Evolutionary conservation across 495 filamentous ascomycete species (phyloP).

Genomic region (Lasiosphaeria hispida): DNA sequence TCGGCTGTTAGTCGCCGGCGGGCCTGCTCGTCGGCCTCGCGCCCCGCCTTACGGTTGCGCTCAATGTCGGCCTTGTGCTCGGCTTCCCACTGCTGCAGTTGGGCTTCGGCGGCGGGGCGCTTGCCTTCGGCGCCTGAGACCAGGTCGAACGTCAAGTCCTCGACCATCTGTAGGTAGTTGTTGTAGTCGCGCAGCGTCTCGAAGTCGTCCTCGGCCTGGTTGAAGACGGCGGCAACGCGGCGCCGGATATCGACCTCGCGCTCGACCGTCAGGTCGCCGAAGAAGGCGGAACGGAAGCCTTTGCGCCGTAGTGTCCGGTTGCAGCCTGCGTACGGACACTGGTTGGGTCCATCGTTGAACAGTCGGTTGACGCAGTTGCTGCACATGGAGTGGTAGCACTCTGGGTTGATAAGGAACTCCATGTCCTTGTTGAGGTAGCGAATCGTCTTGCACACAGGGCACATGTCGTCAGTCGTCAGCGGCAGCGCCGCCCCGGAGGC

Average conservation of each 20-base stretch:
- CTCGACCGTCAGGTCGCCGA: slow-evolving; percentile 86
- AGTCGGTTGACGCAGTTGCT: slow-evolving; percentile 90
- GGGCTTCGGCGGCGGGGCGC: slow-evolving; percentile 60
- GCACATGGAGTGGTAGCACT: slow-evolving; percentile 99
- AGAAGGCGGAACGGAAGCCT: slow-evolving; percentile 82
- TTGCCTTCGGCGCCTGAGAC: slow-evolving; percentile 67
- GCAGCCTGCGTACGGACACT: slow-evolving; percentile 87
- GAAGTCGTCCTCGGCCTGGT: slow-evolving; percentile 88
- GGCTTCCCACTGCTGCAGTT: slow-evolving; percentile 62
- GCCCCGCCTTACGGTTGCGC: slow-evolving; percentile 62
- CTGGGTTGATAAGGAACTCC: slow-evolving; percentile 90
- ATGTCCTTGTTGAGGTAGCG: slow-evolving; percentile 93
- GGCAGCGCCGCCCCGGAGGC: slow-evolving; percentile 18
- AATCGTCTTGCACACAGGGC: slow-evolving; percentile 93
- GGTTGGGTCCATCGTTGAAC: slow-evolving; percentile 84
- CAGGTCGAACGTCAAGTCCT: slow-evolving; percentile 85
- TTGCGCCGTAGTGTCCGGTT: slow-evolving; percentile 78
- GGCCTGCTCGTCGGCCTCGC: slow-evolving; percentile 53
- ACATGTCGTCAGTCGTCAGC: slow-evolving; percentile 63
- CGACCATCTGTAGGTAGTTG: slow-evolving; percentile 91
- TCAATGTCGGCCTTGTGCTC: slow-evolving; percentile 71
- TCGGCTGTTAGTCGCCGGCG: slow-evolving; percentile 39
- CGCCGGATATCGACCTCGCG: slow-evolving; percentile 90
- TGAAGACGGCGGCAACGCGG: slow-evolving; percentile 78
- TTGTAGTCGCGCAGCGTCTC: slow-evolving; percentile 77